Conservation (phyloP, 2,329 filamentous ascomycete species). For the Pestalotiopsis sp. region DNA sequence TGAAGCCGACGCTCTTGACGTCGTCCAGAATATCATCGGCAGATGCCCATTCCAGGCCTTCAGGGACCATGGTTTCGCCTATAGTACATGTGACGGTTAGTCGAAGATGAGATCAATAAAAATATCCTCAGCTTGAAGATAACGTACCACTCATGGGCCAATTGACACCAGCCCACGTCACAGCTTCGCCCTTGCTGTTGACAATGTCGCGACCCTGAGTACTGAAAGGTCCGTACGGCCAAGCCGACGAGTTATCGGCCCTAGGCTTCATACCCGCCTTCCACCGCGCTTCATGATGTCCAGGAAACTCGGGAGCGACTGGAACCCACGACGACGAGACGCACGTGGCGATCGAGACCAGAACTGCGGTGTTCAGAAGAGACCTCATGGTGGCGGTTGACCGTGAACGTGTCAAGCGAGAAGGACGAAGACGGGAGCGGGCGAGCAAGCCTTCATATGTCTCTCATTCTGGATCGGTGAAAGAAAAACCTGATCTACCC, state of each 20-base stretch:
- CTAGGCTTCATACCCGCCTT: neutral
- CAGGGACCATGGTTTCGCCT: conserved; percentile 58
- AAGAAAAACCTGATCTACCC: neutral
- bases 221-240: conserved; percentile 42
- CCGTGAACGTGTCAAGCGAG: neutral
- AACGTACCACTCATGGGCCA: conserved; percentile 38
- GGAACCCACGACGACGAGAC: conserved; percentile 2
- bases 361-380: neutral
- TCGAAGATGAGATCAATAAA: too few species aligned
- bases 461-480: neutral
- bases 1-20: conserved; percentile 54
- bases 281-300: neutral
- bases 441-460: neutral
- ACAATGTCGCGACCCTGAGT: conserved; percentile 41
- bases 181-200: conserved; percentile 36
- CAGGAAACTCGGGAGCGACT: neutral
- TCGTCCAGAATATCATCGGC: conserved; percentile 50
- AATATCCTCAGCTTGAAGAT: conserved; percentile 16
- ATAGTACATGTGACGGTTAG: too few species aligned
- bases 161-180: conserved; percentile 41
- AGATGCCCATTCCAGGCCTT: conserved; percentile 57
- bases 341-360: conserved; percentile 2
- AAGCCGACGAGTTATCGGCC: conserved; percentile 17
- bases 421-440: neutral
- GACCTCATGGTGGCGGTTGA: conserved; percentile 7